These are phyloP conservation scores for Emmonsiellopsis sp. DNA, from an alignment of 2,329 filamentous ascomycete species.

Conservation along the genomic window DNA sequence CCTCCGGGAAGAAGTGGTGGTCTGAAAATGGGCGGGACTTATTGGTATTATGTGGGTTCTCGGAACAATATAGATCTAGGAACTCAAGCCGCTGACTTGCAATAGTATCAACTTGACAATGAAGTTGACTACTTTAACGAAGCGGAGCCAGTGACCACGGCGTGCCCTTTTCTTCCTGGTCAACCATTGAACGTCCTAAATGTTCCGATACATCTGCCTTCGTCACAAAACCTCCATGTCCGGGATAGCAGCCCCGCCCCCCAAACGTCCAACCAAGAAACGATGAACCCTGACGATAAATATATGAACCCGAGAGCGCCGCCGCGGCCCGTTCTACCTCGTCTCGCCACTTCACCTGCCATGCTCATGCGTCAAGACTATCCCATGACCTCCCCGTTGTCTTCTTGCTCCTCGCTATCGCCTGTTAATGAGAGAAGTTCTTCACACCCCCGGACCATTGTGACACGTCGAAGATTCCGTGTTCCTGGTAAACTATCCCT, in stretches of 20 bases:
- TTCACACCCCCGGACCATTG: constrained; percentile 28
- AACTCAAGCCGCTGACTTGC: neutral
- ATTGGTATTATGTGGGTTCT: constrained; percentile 75
- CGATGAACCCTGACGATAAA: constrained; percentile 69
- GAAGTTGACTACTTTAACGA: constrained; percentile 69
- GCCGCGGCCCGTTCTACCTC: constrained; percentile 38
- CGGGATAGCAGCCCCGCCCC: constrained; percentile 56
- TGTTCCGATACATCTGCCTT: constrained; percentile 60
- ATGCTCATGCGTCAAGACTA: constrained; percentile 2
- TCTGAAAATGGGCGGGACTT: constrained; percentile 83
- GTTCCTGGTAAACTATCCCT: constrained; percentile 18
- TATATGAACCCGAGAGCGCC: constrained; percentile 60
- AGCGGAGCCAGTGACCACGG: constrained; percentile 61
- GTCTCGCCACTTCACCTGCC: constrained; percentile 37
- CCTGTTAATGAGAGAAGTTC: constrained; percentile 20
- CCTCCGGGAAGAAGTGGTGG: constrained; percentile 60
- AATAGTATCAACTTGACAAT: constrained; percentile 73
- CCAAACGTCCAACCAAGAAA: constrained; percentile 53
- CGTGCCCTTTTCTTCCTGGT: constrained; percentile 79
- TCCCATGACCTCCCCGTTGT: constrained; percentile 15
- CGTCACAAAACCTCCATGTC: constrained; percentile 37
- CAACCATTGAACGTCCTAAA: constrained; percentile 78
- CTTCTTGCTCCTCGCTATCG: constrained; percentile 17
- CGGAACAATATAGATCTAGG: neutral
- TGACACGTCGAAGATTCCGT: constrained; percentile 14